phyloP scores from a whole-genome alignment of 2,329 filamentous ascomycete genomes.

The Acephala macrosclerotiorum region DNA sequence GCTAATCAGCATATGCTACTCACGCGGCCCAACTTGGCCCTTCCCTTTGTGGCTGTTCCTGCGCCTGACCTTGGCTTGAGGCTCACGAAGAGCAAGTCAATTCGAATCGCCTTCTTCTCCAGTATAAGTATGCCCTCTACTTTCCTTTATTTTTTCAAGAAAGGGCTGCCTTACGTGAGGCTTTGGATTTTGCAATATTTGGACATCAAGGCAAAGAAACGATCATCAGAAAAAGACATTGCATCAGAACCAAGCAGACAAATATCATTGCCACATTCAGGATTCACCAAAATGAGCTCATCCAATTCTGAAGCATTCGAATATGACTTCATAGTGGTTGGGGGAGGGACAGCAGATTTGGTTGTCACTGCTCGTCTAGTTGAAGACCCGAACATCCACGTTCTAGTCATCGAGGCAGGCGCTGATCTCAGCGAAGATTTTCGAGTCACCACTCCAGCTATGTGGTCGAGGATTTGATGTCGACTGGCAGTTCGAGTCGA shows the following conservation, averaged over 20 bases:
- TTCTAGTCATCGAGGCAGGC: slow-evolving; percentile 14
- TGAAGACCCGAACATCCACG: slow-evolving; percentile 5
- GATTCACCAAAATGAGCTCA: not conserved
- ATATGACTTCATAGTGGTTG: not conserved
- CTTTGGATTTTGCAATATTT: too few relatives aligned
- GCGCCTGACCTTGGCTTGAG: not conserved
- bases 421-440: slow-evolving; percentile 15
- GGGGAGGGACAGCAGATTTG: slow-evolving; percentile 9
- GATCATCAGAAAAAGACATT: too few relatives aligned
- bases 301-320: not conserved
- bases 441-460: not conserved
- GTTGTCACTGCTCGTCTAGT: slow-evolving; percentile 3
- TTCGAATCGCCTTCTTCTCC: not conserved
- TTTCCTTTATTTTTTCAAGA: not conserved
- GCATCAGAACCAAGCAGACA: too few relatives aligned
- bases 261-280: not conserved
- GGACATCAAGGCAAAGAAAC: too few relatives aligned
- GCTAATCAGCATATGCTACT: too few relatives aligned
- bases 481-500: slow-evolving; percentile 10
- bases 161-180: too few relatives aligned
- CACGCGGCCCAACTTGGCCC: too few relatives aligned
- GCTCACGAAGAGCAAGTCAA: not conserved
- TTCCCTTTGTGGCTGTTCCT: not conserved
- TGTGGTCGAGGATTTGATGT: slow-evolving; percentile 1
- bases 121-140: not conserved